Evolutionary conservation across 192 early-diverging fungal genomes (phyloP).

Genomic region (Geranomyces variabilis): DNA sequence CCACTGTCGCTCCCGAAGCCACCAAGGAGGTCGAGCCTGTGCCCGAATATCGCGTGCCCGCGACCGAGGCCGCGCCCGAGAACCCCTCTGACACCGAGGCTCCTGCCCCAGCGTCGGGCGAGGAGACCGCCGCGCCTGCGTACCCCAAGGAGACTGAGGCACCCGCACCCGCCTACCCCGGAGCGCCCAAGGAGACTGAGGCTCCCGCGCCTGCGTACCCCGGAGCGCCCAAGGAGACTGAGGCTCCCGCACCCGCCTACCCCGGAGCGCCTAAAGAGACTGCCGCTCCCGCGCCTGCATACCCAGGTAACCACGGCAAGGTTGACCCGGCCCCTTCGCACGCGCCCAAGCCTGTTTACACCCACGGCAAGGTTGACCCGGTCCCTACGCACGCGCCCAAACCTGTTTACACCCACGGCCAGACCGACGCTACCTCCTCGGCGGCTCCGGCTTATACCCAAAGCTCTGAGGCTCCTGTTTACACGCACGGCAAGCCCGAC

Average conservation of each 20-base stretch:
- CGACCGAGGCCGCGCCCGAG: background rate
- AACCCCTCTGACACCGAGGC: background rate
- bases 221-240: background rate
- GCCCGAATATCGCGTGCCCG: background rate
- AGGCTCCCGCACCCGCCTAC: background rate
- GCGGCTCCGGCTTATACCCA: too few species aligned
- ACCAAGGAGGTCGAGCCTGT: background rate
- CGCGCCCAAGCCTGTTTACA: too few species aligned
- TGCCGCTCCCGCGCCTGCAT: too few species aligned
- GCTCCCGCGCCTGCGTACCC: background rate
- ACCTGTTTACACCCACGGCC: too few species aligned
- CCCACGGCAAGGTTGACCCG: too few species aligned
- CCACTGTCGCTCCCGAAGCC: background rate
- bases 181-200: background rate
- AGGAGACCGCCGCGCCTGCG: background rate
- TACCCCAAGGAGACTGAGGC: background rate
- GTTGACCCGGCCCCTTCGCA: too few species aligned
- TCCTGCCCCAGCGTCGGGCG: background rate
- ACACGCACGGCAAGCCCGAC: too few species aligned
- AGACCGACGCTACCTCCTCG: too few species aligned
- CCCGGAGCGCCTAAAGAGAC: too few species aligned
- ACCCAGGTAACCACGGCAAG: too few species aligned
- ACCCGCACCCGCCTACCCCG: background rate
- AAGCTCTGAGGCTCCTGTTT: too few species aligned
- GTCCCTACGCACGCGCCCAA: too few species aligned